Evolutionary conservation across 768 basidiomycete species (phyloP).

Genomic region (Sarcodon sp.): DNA sequence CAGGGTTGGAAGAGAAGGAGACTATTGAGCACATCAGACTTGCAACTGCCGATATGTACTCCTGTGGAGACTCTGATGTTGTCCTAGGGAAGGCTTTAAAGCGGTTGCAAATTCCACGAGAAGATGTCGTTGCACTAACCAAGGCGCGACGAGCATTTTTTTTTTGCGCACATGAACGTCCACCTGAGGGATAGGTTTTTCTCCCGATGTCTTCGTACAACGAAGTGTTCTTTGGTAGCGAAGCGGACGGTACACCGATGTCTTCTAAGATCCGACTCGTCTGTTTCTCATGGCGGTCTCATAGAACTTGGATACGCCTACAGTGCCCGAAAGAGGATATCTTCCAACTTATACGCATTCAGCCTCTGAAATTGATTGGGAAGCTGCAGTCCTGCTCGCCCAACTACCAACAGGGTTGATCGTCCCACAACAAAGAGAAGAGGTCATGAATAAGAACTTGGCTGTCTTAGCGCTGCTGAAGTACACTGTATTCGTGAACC

Average conservation of each 20-base stretch:
- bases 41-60: slow-evolving; percentile 23
- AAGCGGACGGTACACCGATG: neutral
- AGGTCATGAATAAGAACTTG: too few relatives aligned
- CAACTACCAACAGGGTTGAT: too few relatives aligned
- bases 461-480: too few relatives aligned
- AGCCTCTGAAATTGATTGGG: too few relatives aligned
- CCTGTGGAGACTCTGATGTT: slow-evolving; percentile 23
- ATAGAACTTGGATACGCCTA: slow-evolving; percentile 6
- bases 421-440: too few relatives aligned
- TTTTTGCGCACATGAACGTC: neutral
- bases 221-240: neutral
- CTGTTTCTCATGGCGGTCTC: neutral
- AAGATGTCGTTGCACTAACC: slow-evolving; percentile 34
- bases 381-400: too few relatives aligned
- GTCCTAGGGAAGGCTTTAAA: slow-evolving; percentile 33
- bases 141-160: slow-evolving; percentile 15
- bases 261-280: neutral
- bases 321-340: too few relatives aligned
- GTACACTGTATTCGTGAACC: too few relatives aligned
- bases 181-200: neutral
- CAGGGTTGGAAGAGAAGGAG: slow-evolving; percentile 24
- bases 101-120: slow-evolving; percentile 26
- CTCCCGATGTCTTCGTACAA: neutral
- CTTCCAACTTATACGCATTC: too few relatives aligned
- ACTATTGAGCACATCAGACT: slow-evolving; percentile 24